Percentiles rank a stretch among this genome's conserved stretches.
Evolutionary conservation across 2,329 filamentous ascomycete genomes (phyloP).

Genomic region (Colletotrichum endophyticum): DNA sequence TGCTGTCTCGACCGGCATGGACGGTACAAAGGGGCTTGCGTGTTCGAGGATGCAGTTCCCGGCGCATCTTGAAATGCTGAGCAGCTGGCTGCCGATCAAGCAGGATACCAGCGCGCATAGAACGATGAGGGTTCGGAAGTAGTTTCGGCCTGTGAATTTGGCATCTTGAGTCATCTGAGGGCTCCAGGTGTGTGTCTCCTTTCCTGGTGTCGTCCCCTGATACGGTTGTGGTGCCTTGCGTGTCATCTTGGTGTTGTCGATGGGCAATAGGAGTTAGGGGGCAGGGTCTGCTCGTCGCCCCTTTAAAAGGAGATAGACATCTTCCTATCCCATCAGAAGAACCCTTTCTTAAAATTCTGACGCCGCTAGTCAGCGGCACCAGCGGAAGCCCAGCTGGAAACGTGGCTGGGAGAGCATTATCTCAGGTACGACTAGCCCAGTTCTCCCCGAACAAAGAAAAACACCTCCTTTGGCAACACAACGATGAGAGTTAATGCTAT

Average conservation of each 20-base stretch:
- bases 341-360: background rate
- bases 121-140: background rate
- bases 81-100: background rate
- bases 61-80: background rate
- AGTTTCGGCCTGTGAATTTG: background rate
- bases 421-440: background rate
- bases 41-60: background rate
- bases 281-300: background rate
- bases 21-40: background rate
- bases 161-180: background rate
- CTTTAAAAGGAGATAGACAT: background rate
- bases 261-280: too few relatives aligned
- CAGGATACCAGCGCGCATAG: background rate
- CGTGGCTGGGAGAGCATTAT: background rate
- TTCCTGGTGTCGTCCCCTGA: background rate
- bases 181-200: background rate
- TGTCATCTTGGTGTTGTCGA: background rate
- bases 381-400: background rate
- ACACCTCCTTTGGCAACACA: background rate
- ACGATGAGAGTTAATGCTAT: background rate
- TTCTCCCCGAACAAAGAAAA: background rate
- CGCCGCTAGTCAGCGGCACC: background rate
- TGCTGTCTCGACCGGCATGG: background rate
- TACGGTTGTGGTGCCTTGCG: background rate
- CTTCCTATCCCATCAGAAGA: background rate